Percentiles rank a stretch among this genome's conserved stretches.
phyloP scores from a whole-genome alignment of 83 land plant genomes.

The Picea engelmannii region DNA sequence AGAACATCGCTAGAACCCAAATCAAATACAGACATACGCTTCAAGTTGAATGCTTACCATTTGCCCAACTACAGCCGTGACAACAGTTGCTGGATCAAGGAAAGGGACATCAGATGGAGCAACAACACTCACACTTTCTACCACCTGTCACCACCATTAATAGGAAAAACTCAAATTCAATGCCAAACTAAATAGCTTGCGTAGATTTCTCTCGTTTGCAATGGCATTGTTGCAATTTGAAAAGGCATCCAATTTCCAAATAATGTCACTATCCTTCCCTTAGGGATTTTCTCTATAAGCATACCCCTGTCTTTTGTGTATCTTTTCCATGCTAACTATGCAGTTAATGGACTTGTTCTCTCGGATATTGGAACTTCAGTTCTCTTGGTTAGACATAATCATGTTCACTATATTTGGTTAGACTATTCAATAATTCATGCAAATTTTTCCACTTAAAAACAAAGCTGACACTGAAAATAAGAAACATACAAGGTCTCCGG shows the following conservation, averaged over 20 bases:
- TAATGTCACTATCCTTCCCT: background rate
- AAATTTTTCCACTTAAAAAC: background rate
- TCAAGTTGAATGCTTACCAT: slow-evolving; percentile 38
- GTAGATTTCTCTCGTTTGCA: background rate
- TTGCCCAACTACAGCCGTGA: slow-evolving; percentile 56
- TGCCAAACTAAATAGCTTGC: background rate
- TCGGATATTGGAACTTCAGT: too few relatives aligned
- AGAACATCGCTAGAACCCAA: background rate
- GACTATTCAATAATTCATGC: background rate
- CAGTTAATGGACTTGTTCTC: background rate
- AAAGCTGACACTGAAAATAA: background rate
- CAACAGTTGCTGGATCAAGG: slow-evolving; percentile 32
- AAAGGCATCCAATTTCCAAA: too few relatives aligned
- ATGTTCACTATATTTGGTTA: too few relatives aligned
- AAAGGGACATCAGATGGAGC: slow-evolving; percentile 29
- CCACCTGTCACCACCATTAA: slow-evolving; percentile 31
- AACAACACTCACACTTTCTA: slow-evolving; percentile 44
- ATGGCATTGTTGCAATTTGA: too few relatives aligned
- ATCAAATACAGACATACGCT: background rate
- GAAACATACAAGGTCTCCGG: slow-evolving; percentile 47
- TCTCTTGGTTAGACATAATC: too few relatives aligned
- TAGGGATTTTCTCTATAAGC: background rate
- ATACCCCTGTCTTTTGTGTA: background rate
- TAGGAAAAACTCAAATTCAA: background rate
- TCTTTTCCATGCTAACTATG: background rate